Evolutionary conservation across 306 rosid species (phyloP), one percentile per base, ranked within the genome.

Genomic region (Lathyrus oleraceus): DNA sequence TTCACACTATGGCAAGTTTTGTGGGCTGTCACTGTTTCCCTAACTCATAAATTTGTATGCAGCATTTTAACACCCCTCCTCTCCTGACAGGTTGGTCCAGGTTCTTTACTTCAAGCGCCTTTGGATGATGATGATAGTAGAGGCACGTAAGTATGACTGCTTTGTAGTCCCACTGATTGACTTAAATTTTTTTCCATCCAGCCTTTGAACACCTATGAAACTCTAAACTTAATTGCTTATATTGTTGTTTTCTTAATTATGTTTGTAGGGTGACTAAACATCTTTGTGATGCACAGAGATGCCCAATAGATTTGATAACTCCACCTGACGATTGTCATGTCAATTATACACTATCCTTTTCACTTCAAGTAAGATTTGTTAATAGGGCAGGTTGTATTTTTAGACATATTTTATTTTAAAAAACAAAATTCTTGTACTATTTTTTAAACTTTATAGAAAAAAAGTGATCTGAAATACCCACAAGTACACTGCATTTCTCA

Each of bases 301-400:
- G 98, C 77, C 98, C 98, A 1, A 71, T 78, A 66, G 97, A 94
- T 86, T 80, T 94, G 81, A 87, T 94, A 68, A 88, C 97, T 65
- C 98, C 98, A 38, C 98, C 98, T 58, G 98, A 94, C 13, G 98
- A 94, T 73, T 94, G 98, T 83, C 98, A 94, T 84, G 91, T 90
- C 77, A 94, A 94, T 71, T 88, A 90, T 76, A 90, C 98, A 8
- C 97, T 88, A 42, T 87, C 98, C 67, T 90, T 90, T 81, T 94
- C 98, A 75, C 92, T 94, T 78, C 98, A 94, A 76, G 98, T 94
- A 90, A 88, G 97, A 63, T 78, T 60, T 65, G 47, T 32, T 65
- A 20, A 28, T 68, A 48, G 44, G 8, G 32, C 63, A 12, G 30
- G 32, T 36, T 19, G 45, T 23, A 27, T 30, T 61, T 42, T 59